A percentile compares a stretch with the other conserved stretches of the same genome.
phyloP scores from a whole-genome alignment of 2,329 filamentous ascomycete genomes.

The Emmonsiellopsis sp. region DNA sequence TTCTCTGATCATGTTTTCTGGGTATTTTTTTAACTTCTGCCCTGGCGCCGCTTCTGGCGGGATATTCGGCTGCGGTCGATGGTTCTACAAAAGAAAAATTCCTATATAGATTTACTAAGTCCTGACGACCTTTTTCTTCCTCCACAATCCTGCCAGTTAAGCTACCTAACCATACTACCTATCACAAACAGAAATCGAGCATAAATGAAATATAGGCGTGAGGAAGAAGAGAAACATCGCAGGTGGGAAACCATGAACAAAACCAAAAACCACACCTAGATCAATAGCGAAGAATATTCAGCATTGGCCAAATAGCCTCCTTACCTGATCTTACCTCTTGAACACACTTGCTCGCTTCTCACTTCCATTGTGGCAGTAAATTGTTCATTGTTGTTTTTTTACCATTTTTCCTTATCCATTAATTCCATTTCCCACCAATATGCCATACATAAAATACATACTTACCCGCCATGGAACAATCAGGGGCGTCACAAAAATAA shows the following conservation, averaged over 20 bases:
- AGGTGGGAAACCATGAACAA: not conserved
- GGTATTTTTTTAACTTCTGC: not conserved
- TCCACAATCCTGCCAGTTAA: too few relatives aligned
- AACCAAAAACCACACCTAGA: constrained; percentile 7
- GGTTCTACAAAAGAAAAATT: too few relatives aligned
- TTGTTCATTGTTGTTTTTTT: not conserved
- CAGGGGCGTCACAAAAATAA: constrained; percentile 17
- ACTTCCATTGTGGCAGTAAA: too few relatives aligned
- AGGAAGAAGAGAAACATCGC: not conserved
- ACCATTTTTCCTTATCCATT: constrained; percentile 7
- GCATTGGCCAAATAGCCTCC: constrained; percentile 18
- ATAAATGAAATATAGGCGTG: not conserved
- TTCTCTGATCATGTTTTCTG: not conserved
- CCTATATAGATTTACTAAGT: too few relatives aligned
- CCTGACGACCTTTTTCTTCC: too few relatives aligned
- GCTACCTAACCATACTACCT: too few relatives aligned
- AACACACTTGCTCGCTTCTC: not conserved
- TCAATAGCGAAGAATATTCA: constrained; percentile 12
- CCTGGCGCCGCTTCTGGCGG: not conserved
- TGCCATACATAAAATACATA: constrained; percentile 30
- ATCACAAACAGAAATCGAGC: too few relatives aligned
- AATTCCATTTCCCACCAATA: constrained; percentile 7
- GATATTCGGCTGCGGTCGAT: not conserved
- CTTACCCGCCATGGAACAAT: constrained; percentile 32
- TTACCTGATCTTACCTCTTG: constrained; percentile 37